A percentile compares a stretch with the other conserved stretches of the same genome.
Evolutionary conservation across 108 stramenopile species (phyloP).

Genomic region (Skeletonema costatum): DNA sequence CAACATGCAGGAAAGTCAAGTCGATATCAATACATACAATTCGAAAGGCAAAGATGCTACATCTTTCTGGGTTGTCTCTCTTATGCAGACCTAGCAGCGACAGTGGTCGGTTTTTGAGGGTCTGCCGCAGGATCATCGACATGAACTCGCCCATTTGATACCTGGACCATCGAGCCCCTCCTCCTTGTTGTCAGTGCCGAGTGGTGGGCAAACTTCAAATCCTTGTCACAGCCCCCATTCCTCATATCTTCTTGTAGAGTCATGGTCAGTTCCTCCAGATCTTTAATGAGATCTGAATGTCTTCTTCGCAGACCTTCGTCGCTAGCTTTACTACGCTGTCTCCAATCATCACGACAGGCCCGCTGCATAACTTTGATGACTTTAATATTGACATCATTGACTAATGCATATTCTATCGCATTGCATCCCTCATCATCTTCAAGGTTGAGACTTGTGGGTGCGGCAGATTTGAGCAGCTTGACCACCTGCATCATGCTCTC

Average conservation of each 20-base stretch:
- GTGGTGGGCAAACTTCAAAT: neutral
- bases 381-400: conserved; percentile 22
- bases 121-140: too few relatives aligned
- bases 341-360: conserved; percentile 34
- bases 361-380: conserved; percentile 31
- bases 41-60: too few relatives aligned
- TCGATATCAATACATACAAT: too few relatives aligned
- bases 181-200: neutral
- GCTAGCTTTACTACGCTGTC: conserved; percentile 7
- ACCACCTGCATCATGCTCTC: conserved; percentile 28
- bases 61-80: too few relatives aligned
- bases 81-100: too few relatives aligned
- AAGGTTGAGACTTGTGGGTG: conserved; percentile 18
- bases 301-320: neutral
- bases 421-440: conserved; percentile 30
- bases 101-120: too few relatives aligned
- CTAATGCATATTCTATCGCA: conserved; percentile 36
- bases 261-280: conserved; percentile 10
- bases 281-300: conserved; percentile 24
- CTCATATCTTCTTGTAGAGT: conserved; percentile 8
- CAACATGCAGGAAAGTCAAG: too few relatives aligned
- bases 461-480: conserved; percentile 14
- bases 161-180: neutral
- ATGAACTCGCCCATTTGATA: too few relatives aligned
- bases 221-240: neutral